Conservation (phyloP, 1,284 basidiomycete genomes). For the Tranzscheliella williamsii region DNA sequence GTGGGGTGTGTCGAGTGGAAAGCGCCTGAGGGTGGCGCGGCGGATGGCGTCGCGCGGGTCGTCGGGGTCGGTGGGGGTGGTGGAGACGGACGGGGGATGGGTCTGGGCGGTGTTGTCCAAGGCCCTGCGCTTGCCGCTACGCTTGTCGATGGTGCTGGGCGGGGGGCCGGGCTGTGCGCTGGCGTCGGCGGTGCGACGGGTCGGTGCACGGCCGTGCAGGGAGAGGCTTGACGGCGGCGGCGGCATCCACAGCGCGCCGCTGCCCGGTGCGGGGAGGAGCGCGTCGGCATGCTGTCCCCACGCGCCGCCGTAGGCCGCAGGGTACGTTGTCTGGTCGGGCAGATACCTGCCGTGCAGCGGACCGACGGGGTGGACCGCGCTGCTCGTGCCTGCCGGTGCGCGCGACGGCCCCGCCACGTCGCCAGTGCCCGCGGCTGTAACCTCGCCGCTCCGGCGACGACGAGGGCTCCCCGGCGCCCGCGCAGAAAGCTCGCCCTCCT, state of each 20-base stretch:
- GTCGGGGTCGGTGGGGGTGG: conserved; percentile 6
- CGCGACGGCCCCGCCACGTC: too few relatives aligned
- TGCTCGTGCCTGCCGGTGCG: too few relatives aligned
- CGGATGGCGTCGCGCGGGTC: conserved; percentile 36
- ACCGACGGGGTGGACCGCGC: too few relatives aligned
- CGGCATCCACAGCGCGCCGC: conserved; percentile 33
- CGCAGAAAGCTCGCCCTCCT: conserved; percentile 29
- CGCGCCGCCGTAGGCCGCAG: too few relatives aligned
- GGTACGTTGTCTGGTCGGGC: too few relatives aligned
- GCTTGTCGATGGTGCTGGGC: not conserved
- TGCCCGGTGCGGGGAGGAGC: not conserved
- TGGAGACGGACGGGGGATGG: too few relatives aligned
- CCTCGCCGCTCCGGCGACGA: not conserved
- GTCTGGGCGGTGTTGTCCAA: too few relatives aligned
- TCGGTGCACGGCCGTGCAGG: conserved; percentile 3
- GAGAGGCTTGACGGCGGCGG: conserved; percentile 37
- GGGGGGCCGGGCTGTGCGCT: too few relatives aligned
- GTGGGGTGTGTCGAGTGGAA: conserved; percentile 28
- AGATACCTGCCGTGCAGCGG: too few relatives aligned
- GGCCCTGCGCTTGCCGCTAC: conserved; percentile 19
- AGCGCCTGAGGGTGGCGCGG: conserved; percentile 22
- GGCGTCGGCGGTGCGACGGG: not conserved
- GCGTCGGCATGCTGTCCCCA: not conserved
- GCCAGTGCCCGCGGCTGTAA: not conserved
- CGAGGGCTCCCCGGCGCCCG: not conserved